Base-by-base conservation (phyloP, 2,329 filamentous ascomycete species). In the Samsoniella hepiali region DNA sequence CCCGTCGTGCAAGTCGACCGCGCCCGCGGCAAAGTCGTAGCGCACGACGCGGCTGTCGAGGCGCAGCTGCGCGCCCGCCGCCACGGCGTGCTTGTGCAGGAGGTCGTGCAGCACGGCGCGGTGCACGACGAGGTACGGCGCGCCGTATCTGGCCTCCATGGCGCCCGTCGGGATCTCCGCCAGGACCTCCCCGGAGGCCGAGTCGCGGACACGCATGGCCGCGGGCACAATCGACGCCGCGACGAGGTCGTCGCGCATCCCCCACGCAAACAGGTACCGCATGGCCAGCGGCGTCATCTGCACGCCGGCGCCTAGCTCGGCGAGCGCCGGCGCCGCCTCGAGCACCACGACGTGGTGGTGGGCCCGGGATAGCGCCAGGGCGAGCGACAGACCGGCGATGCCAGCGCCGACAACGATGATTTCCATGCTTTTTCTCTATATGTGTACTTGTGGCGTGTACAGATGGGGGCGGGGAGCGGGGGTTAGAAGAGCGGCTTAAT, bases 301-400 rank as follows among this genome's bases (percentile, higher is more conserved):
- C 36, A 75, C 70, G 47, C 72, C 72, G 5, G 72, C 73, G 32
- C 72, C 72, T 42, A 51, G 66, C 71, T 59, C 81, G 1, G 82
- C 82, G 1, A 79, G 71, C 54, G 77, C 71, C 0, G 81, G 78
- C 2, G 77, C 76, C 29, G 73, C 70, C 64, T 85, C 82, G 0
- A 85, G 75, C 1, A 85, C 64, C 4, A 81, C 65, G 66, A 79
- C 84, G 65, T 82, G 76, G 64, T 85, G 78, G 29, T 69, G 70
- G 31, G 76, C 72, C 47, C 70, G 69, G 62, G 82, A 75, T 2
- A 85, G 76, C 62, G 77, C 74, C 32, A 68, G 61, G 31, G 70
- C 69, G 45, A 70, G 58, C 15, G 69, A 67, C 7, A 71, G 66
- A 5, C 82, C 82, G 5, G 77, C 74, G 17, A 84, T 72, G 47